Evolutionary conservation across 208 protist species (phyloP).

Genomic region (Leishmania arabica): DNA sequence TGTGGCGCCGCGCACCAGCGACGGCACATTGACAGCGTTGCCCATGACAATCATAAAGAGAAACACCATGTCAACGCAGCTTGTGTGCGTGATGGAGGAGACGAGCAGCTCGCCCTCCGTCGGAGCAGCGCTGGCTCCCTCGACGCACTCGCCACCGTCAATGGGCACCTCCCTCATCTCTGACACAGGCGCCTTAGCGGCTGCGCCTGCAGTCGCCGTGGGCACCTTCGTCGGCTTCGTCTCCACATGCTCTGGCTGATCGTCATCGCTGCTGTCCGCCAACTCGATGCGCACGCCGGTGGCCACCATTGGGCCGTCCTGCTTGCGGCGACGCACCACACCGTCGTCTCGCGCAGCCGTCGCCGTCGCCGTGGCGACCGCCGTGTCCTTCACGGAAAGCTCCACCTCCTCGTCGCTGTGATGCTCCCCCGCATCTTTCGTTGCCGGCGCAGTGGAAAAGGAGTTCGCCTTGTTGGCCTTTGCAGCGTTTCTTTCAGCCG

Average conservation of each 20-base stretch:
- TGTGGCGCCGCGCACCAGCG: constrained; percentile 75
- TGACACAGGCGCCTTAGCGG: neutral
- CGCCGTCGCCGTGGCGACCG: neutral
- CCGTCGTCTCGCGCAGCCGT: constrained; percentile 20
- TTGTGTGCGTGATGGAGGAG: constrained; percentile 55
- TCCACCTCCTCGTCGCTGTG: constrained; percentile 12
- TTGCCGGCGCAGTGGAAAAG: neutral
- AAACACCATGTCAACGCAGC: constrained; percentile 87
- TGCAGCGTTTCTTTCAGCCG: constrained; percentile 7
- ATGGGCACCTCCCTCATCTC: neutral
- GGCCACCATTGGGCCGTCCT: constrained; percentile 80
- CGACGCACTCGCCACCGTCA: neutral
- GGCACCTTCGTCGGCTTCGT: constrained; percentile 21
- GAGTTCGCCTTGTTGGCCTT: neutral
- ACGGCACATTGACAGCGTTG: constrained; percentile 74
- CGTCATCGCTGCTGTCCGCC: constrained; percentile 60
- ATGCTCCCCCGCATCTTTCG: neutral
- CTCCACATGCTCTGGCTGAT: neutral
- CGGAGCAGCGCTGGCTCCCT: neutral
- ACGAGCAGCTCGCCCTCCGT: constrained; percentile 28
- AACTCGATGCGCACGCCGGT: constrained; percentile 63
- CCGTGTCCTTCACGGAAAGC: constrained; percentile 26
- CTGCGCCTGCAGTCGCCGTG: constrained; percentile 8
- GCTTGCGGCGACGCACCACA: constrained; percentile 65
- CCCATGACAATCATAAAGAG: constrained; percentile 89